Evolutionary conservation across 768 basidiomycete genomes (phyloP).

Genomic region (Cyathus striatus): DNA sequence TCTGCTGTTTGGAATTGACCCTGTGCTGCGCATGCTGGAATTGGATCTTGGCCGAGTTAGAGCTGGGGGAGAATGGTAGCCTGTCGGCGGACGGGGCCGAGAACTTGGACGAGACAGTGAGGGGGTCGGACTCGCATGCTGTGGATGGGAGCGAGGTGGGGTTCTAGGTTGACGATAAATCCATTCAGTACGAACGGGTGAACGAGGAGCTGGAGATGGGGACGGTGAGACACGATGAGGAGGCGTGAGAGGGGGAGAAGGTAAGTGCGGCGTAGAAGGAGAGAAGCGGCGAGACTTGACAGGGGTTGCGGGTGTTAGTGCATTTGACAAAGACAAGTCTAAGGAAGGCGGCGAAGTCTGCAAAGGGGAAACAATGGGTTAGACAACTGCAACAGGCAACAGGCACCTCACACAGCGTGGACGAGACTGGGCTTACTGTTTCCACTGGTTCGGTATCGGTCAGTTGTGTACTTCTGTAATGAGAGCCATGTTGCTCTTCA

Average conservation of each 20-base stretch:
- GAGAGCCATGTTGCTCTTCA: too few species aligned
- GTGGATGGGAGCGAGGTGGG: conserved; percentile 15
- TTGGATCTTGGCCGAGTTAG: conserved; percentile 18
- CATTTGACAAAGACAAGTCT: not conserved
- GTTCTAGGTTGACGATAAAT: conserved; percentile 40
- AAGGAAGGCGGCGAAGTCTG: conserved; percentile 1
- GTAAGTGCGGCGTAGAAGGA: conserved; percentile 11
- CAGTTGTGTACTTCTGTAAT: too few species aligned
- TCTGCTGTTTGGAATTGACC: not conserved
- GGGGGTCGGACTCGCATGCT: conserved; percentile 11
- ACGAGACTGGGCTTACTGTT: too few species aligned
- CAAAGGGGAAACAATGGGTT: conserved; percentile 5
- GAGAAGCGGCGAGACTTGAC: conserved; percentile 3
- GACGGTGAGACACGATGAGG: conserved; percentile 8
- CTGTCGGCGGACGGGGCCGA: conserved; percentile 21
- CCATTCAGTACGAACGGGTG: conserved; percentile 24
- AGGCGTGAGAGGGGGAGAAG: conserved; percentile 13
- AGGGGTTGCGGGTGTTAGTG: not conserved
- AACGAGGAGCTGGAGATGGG: not conserved
- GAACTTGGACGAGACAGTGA: conserved; percentile 16
- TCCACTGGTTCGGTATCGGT: too few species aligned
- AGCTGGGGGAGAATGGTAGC: conserved; percentile 21
- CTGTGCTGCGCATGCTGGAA: conserved; percentile 11
- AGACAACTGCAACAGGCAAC: too few species aligned
- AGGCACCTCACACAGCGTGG: too few species aligned